A percentile compares a stretch with the other conserved stretches of the same genome.
These are phyloP conservation scores for Rhytidhysteron rufulum DNA, from an alignment of 2,329 filamentous ascomycete genomes.

Conservation along the genomic window DNA sequence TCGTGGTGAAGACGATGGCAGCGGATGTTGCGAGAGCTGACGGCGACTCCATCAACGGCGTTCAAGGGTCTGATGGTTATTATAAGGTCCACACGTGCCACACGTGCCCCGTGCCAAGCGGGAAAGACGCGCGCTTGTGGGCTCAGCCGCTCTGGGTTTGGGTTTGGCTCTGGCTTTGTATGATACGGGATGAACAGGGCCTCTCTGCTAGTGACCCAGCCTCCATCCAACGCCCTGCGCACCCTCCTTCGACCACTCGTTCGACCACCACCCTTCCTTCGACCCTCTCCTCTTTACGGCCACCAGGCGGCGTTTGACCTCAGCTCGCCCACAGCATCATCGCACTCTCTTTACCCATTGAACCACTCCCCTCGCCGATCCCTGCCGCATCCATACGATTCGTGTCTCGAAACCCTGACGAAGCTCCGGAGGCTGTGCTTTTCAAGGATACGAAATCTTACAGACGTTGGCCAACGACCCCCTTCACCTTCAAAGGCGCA, in stretches of 20 bases:
- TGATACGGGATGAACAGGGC: not conserved
- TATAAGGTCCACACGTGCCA: too few relatives aligned
- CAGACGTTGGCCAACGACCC: conserved; percentile 5
- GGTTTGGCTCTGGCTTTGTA: not conserved
- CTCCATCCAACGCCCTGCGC: not conserved
- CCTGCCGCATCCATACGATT: conserved; percentile 1
- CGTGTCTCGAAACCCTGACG: conserved; percentile 12
- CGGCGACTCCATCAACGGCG: too few relatives aligned
- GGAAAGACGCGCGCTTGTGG: not conserved
- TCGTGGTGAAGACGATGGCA: too few relatives aligned
- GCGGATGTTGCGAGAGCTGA: too few relatives aligned
- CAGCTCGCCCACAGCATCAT: not conserved
- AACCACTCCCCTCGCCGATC: not conserved
- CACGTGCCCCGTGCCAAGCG: not conserved
- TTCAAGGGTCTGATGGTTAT: too few relatives aligned
- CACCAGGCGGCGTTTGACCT: not conserved
- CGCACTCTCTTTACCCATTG: not conserved
- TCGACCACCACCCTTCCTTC: not conserved
- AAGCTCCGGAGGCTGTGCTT: conserved; percentile 17
- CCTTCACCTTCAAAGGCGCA: conserved; percentile 5
- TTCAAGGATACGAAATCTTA: conserved; percentile 4
- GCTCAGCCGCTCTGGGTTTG: too few relatives aligned
- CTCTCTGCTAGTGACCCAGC: not conserved
- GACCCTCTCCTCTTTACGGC: too few relatives aligned
- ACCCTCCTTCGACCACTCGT: not conserved